These are phyloP conservation scores for Trematosphaeria pertusa DNA, from an alignment of 2,329 filamentous ascomycete species.

Conservation along the genomic window DNA sequence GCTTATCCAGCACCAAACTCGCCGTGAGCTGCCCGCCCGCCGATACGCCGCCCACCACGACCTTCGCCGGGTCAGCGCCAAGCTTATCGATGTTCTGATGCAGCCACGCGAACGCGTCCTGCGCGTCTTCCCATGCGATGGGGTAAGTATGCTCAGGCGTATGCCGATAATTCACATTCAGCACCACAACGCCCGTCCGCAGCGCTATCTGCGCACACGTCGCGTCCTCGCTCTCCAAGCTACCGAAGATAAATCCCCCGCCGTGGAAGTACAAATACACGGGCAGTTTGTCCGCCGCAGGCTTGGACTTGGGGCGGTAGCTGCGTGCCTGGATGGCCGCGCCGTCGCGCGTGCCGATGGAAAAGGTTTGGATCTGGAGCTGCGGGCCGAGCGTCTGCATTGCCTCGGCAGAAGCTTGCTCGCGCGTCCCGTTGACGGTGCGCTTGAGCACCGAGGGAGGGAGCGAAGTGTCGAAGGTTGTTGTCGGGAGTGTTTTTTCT, in stretches of 20 bases:
- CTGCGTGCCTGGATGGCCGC: slow-evolving; percentile 53
- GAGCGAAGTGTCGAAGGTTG: slow-evolving; percentile 26
- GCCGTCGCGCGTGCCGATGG: slow-evolving; percentile 56
- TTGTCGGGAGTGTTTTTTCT: slow-evolving; percentile 33
- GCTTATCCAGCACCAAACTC: slow-evolving; percentile 53
- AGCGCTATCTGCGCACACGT: slow-evolving; percentile 58
- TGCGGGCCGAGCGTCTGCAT: slow-evolving; percentile 31
- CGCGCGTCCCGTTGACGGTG: slow-evolving; percentile 31
- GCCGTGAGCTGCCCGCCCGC: slow-evolving; percentile 60
- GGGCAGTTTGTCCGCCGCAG: slow-evolving; percentile 51
- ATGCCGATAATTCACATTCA: slow-evolving; percentile 67
- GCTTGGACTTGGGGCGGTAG: slow-evolving; percentile 51
- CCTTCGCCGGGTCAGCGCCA: slow-evolving; percentile 50
- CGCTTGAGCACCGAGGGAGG: slow-evolving; percentile 23
- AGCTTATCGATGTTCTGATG: slow-evolving; percentile 52
- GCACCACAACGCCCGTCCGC: slow-evolving; percentile 52
- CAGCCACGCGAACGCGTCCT: slow-evolving; percentile 64
- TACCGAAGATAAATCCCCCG: slow-evolving; percentile 65
- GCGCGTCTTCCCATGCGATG: slow-evolving; percentile 59
- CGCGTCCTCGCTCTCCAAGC: slow-evolving; percentile 60
- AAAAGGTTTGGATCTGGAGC: slow-evolving; percentile 27
- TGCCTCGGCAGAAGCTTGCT: slow-evolving; percentile 22
- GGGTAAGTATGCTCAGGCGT: slow-evolving; percentile 63
- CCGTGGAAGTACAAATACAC: slow-evolving; percentile 60
- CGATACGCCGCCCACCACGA: slow-evolving; percentile 59